Base-by-base conservation (phyloP, 768 basidiomycete genomes). In the Leucosporidium creatinivorum region DNA sequence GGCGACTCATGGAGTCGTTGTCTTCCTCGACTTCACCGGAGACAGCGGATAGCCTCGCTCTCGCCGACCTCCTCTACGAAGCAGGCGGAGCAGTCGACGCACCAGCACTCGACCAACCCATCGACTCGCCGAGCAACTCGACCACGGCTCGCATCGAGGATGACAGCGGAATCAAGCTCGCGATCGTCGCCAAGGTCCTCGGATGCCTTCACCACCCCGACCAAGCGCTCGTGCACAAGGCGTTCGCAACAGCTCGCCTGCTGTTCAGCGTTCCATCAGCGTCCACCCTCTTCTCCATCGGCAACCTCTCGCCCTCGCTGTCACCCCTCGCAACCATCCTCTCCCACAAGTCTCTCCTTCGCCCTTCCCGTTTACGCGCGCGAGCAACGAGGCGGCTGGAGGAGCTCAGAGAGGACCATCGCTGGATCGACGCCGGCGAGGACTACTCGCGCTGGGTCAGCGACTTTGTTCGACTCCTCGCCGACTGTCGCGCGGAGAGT, bases 61-160 rank as follows among this genome's bases (percentile, higher is more conserved):
- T 73, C 50, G 68, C 68, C 31, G 60, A 69, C 19, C 48, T 73
- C 6, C 56, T 69, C n/a, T 69, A 58, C 61, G 33, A 62, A 4
- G 18, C 31, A n/a, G 49, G 39, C 2, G 71, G 68, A 44, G 44
- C 48, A 7, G 49, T 52, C 33, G 56, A 64, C 23, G 2, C 57
- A 13, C 71, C 66, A 0, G 31, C 30, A 4, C 36, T 73, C 23
- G 56, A 62, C 7, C 62, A 69, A 18, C 55, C 54, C 23, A 1
- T 10, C 26, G 59, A 48, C 54, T 28, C 21, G 4, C 6, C 26
- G 31, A 66, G 39, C 54, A 56, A 39, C 18, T 49, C 44, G 36
- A 44, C 58, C 30, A 25, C 33, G 8, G 52, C 52, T 15, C 26
- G 56, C 28, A 61, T 26, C 33, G 56, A 61, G 12, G 50, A 28